Evolutionary conservation across 768 basidiomycete species (phyloP), one percentile per base, ranked within the genome.

Genomic region (Butyriboletus loyo): DNA sequence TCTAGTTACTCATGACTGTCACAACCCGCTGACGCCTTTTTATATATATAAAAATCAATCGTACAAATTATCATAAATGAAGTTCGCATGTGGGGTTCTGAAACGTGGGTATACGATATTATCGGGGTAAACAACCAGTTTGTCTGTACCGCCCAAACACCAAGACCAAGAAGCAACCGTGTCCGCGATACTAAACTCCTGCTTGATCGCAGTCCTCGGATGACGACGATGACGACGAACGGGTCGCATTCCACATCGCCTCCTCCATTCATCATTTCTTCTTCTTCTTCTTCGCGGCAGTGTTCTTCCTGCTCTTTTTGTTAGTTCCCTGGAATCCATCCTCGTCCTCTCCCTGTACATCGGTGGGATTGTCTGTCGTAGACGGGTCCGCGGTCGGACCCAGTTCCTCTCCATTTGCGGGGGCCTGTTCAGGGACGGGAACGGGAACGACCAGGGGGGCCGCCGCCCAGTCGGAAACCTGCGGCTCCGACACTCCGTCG

Each of bases 301-400:
- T n/a, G 15, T 2, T 5, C 19, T 61, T 60, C 32, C 36, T 44
- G 7, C 3, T 22, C 5, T 25, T 30, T 14, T 46, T 42, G 3
- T 48, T 32, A 1, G 13, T 0, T 6, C 31, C 0, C 32, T 4
- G 21, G 0, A 0, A 8, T 1, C 43, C 54, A 7, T 58, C 32
- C 17, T 15, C 44, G 2, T 58, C 57, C 0, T 62, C 62, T n/a
- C 5, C 58, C 3, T 0, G 14, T 14, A 31, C 24, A 14, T 38
- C 39, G 5, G 57, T 55, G 7, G 52, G 59, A 19, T 49, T 49
- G 0, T 61, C 59, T 13, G 59, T 58, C 36, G 54, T 10, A 11
- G 52, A 45, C 35, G 4, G 39, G 7, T 60, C 61, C 30, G 37
- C 40, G 37, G 45, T 7, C 17, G 36, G 46, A 31, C 28, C 11